Evolutionary conservation across 345 rosid genomes (phyloP), one percentile per base, ranked within the genome.

Genomic region (Euphorbia lathyris): DNA sequence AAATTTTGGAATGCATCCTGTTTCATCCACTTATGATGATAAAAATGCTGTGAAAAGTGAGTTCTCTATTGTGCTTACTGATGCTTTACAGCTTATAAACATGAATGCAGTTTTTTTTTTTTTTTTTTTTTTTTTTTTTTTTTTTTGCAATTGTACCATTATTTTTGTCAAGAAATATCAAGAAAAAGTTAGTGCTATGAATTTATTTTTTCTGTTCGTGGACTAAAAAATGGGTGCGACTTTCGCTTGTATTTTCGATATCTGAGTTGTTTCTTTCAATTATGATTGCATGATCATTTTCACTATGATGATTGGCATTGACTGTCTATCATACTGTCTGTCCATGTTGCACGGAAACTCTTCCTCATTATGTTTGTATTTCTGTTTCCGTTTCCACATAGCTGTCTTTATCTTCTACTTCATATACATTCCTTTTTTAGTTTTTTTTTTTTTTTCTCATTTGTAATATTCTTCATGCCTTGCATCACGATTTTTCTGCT

Each of bases 21-120:
- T 78, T 74, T 88, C 95, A 72, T 87, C 87, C 43, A 50, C 83
- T 59, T 76, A 67, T 83, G 93, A 84, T 74, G 93, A 92, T 75
- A 92, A 85, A 86, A 84, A 80, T 86, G 79, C 82, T 53, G 80
- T 71, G 76, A 85, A 87, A 77, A 81, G 88, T 86, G 76, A 79
- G 86, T 82, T 73, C 53, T 47, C 19, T 20, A n/a, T 52, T 34
- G 53, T 60, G 27, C 26, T 67, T 53, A 25, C 62, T 61, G 64
- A 59, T 34, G 9, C 57, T 50, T 61, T 36, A 51, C 20, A 40
- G 47, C 40, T 61, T 36, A 67, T 38, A 52, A 32, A 47, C 38
- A 20, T 59, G 25, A 26, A 66, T 73, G 30, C 13, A 12, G 16
- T 52, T 47, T 3, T 2, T 34, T 34, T 34, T 34, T 34, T 34